Evolutionary conservation across 108 stramenopile species (phyloP).

Genomic region (Nitzschia palea): DNA sequence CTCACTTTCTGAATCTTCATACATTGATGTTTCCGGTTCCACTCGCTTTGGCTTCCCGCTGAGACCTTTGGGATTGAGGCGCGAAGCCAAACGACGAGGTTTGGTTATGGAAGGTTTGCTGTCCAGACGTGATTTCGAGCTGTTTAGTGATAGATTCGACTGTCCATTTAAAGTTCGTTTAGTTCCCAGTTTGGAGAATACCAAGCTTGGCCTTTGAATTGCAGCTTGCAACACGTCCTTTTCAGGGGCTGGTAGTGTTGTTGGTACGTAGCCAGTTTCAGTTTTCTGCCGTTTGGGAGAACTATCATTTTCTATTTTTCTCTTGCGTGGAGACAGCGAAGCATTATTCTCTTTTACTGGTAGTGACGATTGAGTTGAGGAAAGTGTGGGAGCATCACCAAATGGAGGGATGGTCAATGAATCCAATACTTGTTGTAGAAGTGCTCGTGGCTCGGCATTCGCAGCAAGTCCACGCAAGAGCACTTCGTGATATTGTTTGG

Average conservation of each 20-base stretch:
- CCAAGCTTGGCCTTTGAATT: too few relatives aligned
- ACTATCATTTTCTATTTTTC: constrained; percentile 7
- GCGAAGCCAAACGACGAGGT: not conserved
- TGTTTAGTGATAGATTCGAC: not conserved
- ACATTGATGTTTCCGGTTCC: constrained; percentile 32
- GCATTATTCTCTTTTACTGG: not conserved
- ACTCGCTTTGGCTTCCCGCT: constrained; percentile 42
- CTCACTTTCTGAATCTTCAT: constrained; percentile 26
- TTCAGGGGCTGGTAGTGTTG: not conserved
- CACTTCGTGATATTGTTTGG: constrained; percentile 9
- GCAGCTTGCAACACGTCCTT: too few relatives aligned
- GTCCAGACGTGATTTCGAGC: not conserved
- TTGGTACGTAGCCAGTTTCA: not conserved
- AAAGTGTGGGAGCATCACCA: too few relatives aligned
- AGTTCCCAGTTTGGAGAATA: not conserved
- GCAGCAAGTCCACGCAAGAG: constrained; percentile 34
- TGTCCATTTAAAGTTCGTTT: too few relatives aligned
- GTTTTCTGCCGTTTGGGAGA: constrained; percentile 16
- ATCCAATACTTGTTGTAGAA: constrained; percentile 22
- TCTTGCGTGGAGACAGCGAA: constrained; percentile 4
- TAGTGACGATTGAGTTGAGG: too few relatives aligned
- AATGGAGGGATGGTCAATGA: too few relatives aligned
- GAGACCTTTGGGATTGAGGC: constrained; percentile 23
- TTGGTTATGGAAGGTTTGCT: not conserved
- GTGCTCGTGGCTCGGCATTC: constrained; percentile 29